These are phyloP conservation scores for Wallacemonas sp. DNA, from an alignment of 208 protist species.

Conservation along the genomic window DNA sequence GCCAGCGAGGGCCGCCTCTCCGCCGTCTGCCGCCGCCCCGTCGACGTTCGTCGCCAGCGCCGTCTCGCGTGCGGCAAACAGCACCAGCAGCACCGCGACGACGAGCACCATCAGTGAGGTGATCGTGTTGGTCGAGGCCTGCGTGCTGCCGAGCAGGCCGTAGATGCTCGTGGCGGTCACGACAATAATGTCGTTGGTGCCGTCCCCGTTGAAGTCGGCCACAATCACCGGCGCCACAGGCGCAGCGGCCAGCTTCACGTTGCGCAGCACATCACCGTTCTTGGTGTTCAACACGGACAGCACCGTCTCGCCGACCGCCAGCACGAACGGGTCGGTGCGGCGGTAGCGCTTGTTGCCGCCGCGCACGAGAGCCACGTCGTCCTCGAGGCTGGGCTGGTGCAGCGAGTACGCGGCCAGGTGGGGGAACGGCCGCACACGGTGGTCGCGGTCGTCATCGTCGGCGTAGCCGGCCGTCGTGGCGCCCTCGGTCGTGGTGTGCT, in stretches of 20 bases:
- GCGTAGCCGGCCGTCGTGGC: conserved; percentile 1
- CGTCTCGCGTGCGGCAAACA: conserved; percentile 66
- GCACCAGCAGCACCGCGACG: conserved; percentile 66
- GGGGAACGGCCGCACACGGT: conserved; percentile 44
- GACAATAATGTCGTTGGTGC: conserved; percentile 87
- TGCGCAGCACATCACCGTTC: conserved; percentile 64
- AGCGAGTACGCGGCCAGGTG: conserved; percentile 79
- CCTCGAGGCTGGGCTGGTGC: conserved; percentile 43
- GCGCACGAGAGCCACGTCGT: conserved; percentile 48
- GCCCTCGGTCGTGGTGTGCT: conserved; percentile 36
- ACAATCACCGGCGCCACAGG: conserved; percentile 79
- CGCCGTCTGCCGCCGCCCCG: conserved; percentile 29
- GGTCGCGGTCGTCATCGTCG: conserved; percentile 18
- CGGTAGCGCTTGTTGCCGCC: conserved; percentile 48
- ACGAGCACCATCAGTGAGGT: conserved; percentile 74
- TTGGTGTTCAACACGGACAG: conserved; percentile 63
- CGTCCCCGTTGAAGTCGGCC: conserved; percentile 88
- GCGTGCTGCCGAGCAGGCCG: conserved; percentile 62
- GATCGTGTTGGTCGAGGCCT: conserved; percentile 71
- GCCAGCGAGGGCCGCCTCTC: conserved; percentile 26
- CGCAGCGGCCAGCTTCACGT: conserved; percentile 46
- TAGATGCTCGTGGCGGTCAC: conserved; percentile 63
- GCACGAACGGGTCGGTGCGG: conserved; percentile 71
- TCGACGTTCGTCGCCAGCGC: conserved; percentile 30
- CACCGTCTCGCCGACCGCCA: conserved; percentile 76